Percentiles rank a stretch among this genome's conserved stretches.
phyloP scores from a whole-genome alignment of 495 filamentous ascomycete species.

The Aspergillus hancockii region DNA sequence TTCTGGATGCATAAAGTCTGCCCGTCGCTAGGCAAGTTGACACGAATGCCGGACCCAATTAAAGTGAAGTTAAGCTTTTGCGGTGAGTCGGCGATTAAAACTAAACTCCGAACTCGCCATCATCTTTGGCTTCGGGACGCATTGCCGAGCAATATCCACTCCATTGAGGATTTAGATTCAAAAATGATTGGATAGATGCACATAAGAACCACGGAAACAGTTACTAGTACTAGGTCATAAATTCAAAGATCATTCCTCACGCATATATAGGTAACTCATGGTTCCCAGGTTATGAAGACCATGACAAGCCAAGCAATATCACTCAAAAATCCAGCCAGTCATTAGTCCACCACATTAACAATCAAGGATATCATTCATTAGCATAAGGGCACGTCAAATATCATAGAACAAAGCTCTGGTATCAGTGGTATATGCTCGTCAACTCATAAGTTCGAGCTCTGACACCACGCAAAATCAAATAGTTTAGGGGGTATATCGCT shows the following conservation, averaged over 20 bases:
- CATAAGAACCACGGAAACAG: too few species aligned
- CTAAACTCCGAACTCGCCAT: neutral
- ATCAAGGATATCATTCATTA: slow-evolving; percentile 21
- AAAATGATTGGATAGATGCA: too few species aligned
- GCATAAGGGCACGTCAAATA: slow-evolving; percentile 10
- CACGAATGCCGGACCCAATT: neutral
- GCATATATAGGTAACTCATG: neutral
- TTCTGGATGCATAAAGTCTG: too few species aligned
- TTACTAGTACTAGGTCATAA: neutral
- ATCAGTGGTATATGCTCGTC: slow-evolving; percentile 13
- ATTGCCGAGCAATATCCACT: too few species aligned
- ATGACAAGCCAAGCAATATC: slow-evolving; percentile 1
- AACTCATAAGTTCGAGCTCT: slow-evolving; percentile 7
- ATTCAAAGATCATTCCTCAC: neutral
- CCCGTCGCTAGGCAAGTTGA: neutral
- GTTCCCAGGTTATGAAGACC: neutral
- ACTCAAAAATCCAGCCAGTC: slow-evolving; percentile 6
- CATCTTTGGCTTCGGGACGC: neutral
- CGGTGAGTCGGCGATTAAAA: neutral
- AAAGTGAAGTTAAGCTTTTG: neutral
- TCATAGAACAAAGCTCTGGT: slow-evolving; percentile 15
- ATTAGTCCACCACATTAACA: slow-evolving; percentile 22
- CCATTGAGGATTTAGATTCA: too few species aligned
- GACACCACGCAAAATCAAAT: slow-evolving; percentile 18
- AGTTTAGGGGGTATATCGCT: slow-evolving; percentile 30